Evolutionary conservation across 1,284 basidiomycete genomes (phyloP).

Genomic region (Leccinum pachyderme): DNA sequence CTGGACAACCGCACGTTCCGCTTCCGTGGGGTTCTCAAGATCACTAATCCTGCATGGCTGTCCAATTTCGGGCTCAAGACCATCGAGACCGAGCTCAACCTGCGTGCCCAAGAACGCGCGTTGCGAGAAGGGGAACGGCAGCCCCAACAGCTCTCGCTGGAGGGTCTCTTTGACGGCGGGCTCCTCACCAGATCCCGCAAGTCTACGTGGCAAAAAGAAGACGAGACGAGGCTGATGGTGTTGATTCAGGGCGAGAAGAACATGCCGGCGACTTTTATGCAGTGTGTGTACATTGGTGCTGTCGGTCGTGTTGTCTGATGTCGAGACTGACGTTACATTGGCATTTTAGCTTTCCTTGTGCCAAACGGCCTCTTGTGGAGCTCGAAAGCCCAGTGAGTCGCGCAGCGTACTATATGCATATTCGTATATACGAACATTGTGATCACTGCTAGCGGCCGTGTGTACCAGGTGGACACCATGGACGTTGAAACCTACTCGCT

Average conservation of each 20-base stretch:
- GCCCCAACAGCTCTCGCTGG: conserved; percentile 33
- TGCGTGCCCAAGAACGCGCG: conserved; percentile 32
- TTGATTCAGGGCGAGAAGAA: conserved; percentile 42
- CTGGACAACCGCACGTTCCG: conserved; percentile 28
- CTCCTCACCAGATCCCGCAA: conserved; percentile 22
- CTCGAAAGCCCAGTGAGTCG: conserved; percentile 31
- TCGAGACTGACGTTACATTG: not conserved
- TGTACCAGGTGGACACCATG: conserved; percentile 44
- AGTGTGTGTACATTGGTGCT: conserved; percentile 33
- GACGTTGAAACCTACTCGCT: conserved; percentile 40
- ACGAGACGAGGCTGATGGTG: conserved; percentile 34
- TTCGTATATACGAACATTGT: not conserved
- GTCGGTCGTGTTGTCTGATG: not conserved
- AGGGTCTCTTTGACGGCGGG: conserved; percentile 32
- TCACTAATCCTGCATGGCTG: conserved; percentile 45
- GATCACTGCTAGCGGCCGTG: conserved; percentile 31
- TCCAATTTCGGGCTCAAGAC: conserved; percentile 39
- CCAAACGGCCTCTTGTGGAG: conserved; percentile 27
- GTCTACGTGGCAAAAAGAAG: conserved; percentile 17
- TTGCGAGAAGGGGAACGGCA: conserved; percentile 25
- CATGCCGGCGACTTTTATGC: conserved; percentile 44
- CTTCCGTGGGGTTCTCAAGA: conserved; percentile 48
- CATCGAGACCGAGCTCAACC: conserved; percentile 42
- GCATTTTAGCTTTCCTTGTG: conserved; percentile 10
- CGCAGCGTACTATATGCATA: not conserved